phyloP scores from a whole-genome alignment of 108 stramenopile species.

The Licmophora abbreviata region DNA sequence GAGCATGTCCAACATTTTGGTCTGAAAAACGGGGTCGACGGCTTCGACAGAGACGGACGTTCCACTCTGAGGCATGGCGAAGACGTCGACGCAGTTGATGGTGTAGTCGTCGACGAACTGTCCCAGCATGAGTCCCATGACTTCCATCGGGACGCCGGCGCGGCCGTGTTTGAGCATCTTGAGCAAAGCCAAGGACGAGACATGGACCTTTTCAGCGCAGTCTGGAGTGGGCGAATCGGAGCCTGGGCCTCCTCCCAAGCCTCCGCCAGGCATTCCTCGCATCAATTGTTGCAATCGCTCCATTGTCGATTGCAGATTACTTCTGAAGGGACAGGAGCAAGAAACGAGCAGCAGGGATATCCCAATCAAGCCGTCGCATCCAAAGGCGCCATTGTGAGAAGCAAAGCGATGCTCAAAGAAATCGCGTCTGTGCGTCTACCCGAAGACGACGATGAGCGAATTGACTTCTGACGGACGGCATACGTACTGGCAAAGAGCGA shows the following conservation, averaged over 20 bases:
- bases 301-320: constrained; percentile 47
- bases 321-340: no score
- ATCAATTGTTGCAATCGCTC: constrained; percentile 86
- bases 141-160: constrained; percentile 99
- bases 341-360: no score
- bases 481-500: no score
- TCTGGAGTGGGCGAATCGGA: constrained; percentile 84
- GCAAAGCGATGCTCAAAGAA: no score
- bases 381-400: no score
- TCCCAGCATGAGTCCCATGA: constrained; percentile 99
- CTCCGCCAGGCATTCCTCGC: constrained; percentile 78
- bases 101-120: constrained; percentile 99
- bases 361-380: no score
- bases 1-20: constrained; percentile 98
- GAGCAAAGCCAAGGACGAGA: constrained; percentile 93
- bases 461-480: no score
- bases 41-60: constrained; percentile 97
- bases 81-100: constrained; percentile 99
- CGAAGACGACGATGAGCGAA: no score
- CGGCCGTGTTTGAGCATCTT: constrained; percentile 99
- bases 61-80: constrained; percentile 99
- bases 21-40: constrained; percentile 98
- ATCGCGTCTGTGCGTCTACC: no score
- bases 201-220: constrained; percentile 96
- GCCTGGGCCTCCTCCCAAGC: constrained; percentile 51